Percentiles rank a stretch among this genome's conserved stretches.
Evolutionary conservation across 2,329 filamentous ascomycete genomes (phyloP).

Genomic region (Penicillium oxalicum): DNA sequence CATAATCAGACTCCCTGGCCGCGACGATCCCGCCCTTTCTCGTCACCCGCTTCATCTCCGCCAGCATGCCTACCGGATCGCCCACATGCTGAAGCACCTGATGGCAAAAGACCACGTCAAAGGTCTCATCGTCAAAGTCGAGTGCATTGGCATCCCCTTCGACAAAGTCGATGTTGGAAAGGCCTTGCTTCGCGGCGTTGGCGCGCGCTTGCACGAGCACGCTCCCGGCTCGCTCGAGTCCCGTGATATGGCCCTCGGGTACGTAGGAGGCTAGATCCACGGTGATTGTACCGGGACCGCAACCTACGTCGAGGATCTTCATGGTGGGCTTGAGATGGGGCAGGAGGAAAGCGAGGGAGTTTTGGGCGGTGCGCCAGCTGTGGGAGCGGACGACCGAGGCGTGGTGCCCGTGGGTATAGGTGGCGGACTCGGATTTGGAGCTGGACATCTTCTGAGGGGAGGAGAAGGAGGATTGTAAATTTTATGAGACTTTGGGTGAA

Average conservation of each 20-base stretch:
- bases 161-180: slow-evolving; percentile 33
- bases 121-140: slow-evolving; percentile 42
- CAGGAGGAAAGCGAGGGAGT: slow-evolving; percentile 37
- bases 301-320: slow-evolving; percentile 41
- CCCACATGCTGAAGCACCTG: slow-evolving; percentile 54
- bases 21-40: slow-evolving; percentile 51
- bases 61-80: slow-evolving; percentile 46
- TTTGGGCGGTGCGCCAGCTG: slow-evolving; percentile 28
- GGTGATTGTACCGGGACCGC: slow-evolving; percentile 42
- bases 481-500: not conserved
- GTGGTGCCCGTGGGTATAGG: slow-evolving; percentile 31
- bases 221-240: slow-evolving; percentile 26
- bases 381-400: slow-evolving; percentile 26
- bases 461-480: not conserved
- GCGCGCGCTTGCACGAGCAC: slow-evolving; percentile 29
- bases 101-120: slow-evolving; percentile 56
- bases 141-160: slow-evolving; percentile 39
- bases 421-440: slow-evolving; percentile 14
- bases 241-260: slow-evolving; percentile 36
- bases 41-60: slow-evolving; percentile 50
- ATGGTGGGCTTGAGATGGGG: slow-evolving; percentile 32
- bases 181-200: slow-evolving; percentile 21
- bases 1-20: slow-evolving; percentile 34
- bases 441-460: slow-evolving; percentile 2
- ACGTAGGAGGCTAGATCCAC: slow-evolving; percentile 35